Percentiles rank a stretch among this genome's conserved stretches.
Conservation (phyloP, 2,329 filamentous ascomycete genomes). For the Alternaria novae-zelandiae region DNA sequence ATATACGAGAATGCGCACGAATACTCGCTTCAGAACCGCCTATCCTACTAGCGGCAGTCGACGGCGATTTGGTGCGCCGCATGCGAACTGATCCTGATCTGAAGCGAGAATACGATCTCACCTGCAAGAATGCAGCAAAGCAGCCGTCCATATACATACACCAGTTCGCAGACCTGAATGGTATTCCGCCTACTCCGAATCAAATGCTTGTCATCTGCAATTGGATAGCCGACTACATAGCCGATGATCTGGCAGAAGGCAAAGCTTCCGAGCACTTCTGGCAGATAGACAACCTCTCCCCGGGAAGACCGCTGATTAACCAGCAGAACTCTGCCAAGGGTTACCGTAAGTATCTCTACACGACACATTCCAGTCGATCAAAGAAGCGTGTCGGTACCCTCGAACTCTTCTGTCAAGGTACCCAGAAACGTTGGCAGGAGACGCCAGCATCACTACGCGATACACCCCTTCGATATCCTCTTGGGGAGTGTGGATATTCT, state of each 20-base stretch:
- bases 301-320: constrained; percentile 21
- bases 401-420: constrained; percentile 23
- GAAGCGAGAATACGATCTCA: constrained; percentile 22
- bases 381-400: constrained; percentile 21
- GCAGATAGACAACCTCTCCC: constrained; percentile 18
- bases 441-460: constrained; percentile 14
- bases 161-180: constrained; percentile 27
- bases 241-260: not conserved
- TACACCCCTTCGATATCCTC: constrained; percentile 25
- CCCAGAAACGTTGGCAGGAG: constrained; percentile 18
- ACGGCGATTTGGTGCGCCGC: constrained; percentile 27
- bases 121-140: not conserved
- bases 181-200: constrained; percentile 27
- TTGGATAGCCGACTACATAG: constrained; percentile 25
- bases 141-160: constrained; percentile 41
- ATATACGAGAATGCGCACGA: constrained; percentile 31
- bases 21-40: constrained; percentile 36
- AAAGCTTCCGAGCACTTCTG: constrained; percentile 10
- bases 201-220: constrained; percentile 31
- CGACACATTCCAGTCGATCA: constrained; percentile 15
- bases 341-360: constrained; percentile 35
- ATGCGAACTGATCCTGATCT: constrained; percentile 19
- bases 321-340: constrained; percentile 12
- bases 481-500: constrained; percentile 36
- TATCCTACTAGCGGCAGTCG: constrained; percentile 32